Evolutionary conservation across 2,329 filamentous ascomycete species (phyloP).

Genomic region (Dactylonectria macrodidyma): DNA sequence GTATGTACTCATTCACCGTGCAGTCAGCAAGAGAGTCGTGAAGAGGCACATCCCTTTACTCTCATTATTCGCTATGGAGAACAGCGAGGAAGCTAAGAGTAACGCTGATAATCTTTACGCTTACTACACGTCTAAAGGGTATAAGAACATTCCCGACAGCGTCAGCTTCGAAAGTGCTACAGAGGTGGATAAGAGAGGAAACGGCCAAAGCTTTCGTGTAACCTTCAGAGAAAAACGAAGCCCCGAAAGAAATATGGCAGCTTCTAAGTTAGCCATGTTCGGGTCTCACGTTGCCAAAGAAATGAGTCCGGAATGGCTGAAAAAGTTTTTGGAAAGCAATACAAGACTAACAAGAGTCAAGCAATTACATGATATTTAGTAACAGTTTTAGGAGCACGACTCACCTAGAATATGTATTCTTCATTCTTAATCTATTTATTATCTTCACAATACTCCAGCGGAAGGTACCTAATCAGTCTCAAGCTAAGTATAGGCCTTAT

Average conservation of each 20-base stretch:
- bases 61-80: neutral
- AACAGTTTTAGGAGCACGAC: neutral
- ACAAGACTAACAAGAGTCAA: neutral
- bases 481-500: neutral
- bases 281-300: neutral
- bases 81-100: neutral
- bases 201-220: neutral
- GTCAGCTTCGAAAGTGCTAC: constrained; percentile 2
- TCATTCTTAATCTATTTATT: too few relatives aligned
- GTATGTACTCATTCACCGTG: neutral
- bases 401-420: neutral
- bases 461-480: constrained; percentile 1
- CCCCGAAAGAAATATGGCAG: neutral
- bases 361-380: neutral
- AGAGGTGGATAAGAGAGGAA: neutral
- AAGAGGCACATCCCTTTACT: neutral
- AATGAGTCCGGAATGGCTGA: constrained; percentile 1
- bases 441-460: too few relatives aligned
- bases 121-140: constrained; percentile 1
- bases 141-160: neutral
- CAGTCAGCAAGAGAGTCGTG: neutral
- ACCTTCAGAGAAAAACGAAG: constrained; percentile 3
- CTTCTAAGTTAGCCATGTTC: neutral
- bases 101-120: neutral
- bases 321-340: neutral